Evolutionary conservation across 371 early-diverging fungal genomes (phyloP).

Genomic region (Lichtheimia hyalospora): DNA sequence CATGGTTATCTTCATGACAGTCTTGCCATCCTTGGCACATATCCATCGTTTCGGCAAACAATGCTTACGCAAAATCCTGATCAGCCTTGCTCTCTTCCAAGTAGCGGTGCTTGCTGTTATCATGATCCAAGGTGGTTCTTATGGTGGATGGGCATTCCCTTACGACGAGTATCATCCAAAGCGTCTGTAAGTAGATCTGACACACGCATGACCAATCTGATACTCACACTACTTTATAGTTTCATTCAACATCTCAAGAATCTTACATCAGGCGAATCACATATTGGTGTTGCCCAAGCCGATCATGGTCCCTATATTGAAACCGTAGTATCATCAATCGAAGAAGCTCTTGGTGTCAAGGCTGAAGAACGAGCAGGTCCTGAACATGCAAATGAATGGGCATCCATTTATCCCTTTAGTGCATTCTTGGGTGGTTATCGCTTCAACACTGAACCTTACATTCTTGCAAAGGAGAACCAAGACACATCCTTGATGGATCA

Average conservation of each 20-base stretch:
- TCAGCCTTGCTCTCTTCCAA: slow-evolving; percentile 34
- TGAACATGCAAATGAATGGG: slow-evolving; percentile 57
- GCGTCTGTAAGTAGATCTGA: slow-evolving; percentile 33
- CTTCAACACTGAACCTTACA: slow-evolving; percentile 56
- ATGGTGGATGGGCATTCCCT: slow-evolving; percentile 48
- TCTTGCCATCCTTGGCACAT: slow-evolving; percentile 56
- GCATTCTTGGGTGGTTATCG: slow-evolving; percentile 66
- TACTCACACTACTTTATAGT: slow-evolving; percentile 13
- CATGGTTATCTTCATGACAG: slow-evolving; percentile 48
- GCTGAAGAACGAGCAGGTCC: slow-evolving; percentile 33
- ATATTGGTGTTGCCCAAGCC: slow-evolving; percentile 60
- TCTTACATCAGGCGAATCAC: slow-evolving; percentile 59
- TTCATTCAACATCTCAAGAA: slow-evolving; percentile 69
- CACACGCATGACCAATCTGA: background rate
- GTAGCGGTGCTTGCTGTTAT: slow-evolving; percentile 42
- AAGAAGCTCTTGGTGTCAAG: slow-evolving; percentile 34
- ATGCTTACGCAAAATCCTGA: slow-evolving; percentile 35
- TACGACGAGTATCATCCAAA: slow-evolving; percentile 72
- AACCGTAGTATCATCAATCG: slow-evolving; percentile 42
- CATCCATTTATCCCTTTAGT: slow-evolving; percentile 68
- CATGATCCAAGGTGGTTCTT: slow-evolving; percentile 27
- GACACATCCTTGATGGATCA: slow-evolving; percentile 17
- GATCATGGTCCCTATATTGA: slow-evolving; percentile 64
- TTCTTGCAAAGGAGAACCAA: slow-evolving; percentile 17
- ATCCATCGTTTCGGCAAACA: slow-evolving; percentile 55